phyloP scores from a whole-genome alignment of 768 basidiomycete species.

The Filobasidium wieringae region DNA sequence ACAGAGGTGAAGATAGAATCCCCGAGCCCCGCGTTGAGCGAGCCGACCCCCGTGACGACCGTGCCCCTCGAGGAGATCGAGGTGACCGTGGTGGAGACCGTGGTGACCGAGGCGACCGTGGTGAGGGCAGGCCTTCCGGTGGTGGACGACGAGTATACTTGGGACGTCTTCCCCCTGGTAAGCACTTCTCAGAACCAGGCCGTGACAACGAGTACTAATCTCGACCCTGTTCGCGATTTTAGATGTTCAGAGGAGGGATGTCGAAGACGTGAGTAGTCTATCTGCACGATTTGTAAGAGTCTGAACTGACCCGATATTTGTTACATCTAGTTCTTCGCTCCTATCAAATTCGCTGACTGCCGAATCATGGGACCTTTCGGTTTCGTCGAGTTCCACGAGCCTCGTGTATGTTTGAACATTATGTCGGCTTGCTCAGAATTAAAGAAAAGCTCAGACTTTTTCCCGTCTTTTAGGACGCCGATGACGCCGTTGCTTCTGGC shows the following conservation, averaged over 20 bases:
- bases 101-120: no score
- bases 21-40: no score
- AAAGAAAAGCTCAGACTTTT: not conserved
- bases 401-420: constrained; percentile 47
- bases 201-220: not conserved
- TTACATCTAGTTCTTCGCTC: constrained; percentile 52
- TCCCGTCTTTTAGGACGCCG: constrained; percentile 60
- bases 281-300: not conserved
- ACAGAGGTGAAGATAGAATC: no score
- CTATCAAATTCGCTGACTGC: constrained; percentile 75
- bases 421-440: not conserved
- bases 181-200: not conserved
- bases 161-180: constrained; percentile 29
- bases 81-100: no score
- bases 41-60: no score
- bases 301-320: not conserved
- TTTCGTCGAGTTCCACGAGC: constrained; percentile 87
- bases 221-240: not conserved
- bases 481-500: constrained; percentile 77
- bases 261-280: constrained; percentile 26
- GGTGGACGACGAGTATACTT: constrained; percentile 26
- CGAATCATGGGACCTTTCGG: constrained; percentile 95
- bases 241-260: constrained; percentile 35
- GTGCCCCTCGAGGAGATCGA: no score
- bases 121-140: no score